A percentile compares a stretch with the other conserved stretches of the same genome.
Conservation (phyloP, 768 basidiomycete genomes). For the Lentinula edodes region DNA sequence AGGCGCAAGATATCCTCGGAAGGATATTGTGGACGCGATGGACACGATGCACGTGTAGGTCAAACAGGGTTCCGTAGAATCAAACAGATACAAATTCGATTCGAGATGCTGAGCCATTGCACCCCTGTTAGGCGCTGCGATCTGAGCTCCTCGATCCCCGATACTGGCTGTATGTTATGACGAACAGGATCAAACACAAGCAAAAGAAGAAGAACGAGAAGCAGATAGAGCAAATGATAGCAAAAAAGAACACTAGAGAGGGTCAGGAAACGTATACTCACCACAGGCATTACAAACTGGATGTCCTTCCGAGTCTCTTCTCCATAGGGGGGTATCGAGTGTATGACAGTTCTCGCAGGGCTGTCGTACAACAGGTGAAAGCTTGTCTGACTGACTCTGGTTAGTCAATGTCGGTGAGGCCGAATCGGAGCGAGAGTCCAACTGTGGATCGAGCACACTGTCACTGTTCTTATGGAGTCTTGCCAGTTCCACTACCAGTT, state of each 20-base stretch:
- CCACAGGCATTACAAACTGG: conserved; percentile 89
- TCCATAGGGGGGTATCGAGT: conserved; percentile 78
- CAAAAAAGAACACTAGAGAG: neutral
- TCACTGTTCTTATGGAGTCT: neutral
- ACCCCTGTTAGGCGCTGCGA: too few species aligned
- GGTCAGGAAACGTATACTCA: conserved; percentile 34
- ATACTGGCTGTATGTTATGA: neutral
- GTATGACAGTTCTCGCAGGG: conserved; percentile 74
- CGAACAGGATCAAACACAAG: neutral
- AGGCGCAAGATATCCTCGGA: neutral
- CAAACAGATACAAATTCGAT: neutral
- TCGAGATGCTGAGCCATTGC: too few species aligned
- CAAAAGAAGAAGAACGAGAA: neutral
- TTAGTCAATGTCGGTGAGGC: conserved; percentile 11
- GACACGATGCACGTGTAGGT: neutral
- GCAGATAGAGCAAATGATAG: neutral
- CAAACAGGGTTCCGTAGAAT: neutral
- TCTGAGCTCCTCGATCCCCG: neutral
- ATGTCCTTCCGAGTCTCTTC: conserved; percentile 76
- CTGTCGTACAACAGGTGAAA: conserved; percentile 26
- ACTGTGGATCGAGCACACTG: neutral
- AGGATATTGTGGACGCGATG: too few species aligned
- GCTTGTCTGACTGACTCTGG: conserved; percentile 13
- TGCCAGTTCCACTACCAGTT: neutral
- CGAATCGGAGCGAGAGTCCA: neutral